Evolutionary conservation across 495 filamentous ascomycete species (phyloP), one percentile per base, ranked within the genome.

Genomic region (Annulohypoxylon maeteangense): DNA sequence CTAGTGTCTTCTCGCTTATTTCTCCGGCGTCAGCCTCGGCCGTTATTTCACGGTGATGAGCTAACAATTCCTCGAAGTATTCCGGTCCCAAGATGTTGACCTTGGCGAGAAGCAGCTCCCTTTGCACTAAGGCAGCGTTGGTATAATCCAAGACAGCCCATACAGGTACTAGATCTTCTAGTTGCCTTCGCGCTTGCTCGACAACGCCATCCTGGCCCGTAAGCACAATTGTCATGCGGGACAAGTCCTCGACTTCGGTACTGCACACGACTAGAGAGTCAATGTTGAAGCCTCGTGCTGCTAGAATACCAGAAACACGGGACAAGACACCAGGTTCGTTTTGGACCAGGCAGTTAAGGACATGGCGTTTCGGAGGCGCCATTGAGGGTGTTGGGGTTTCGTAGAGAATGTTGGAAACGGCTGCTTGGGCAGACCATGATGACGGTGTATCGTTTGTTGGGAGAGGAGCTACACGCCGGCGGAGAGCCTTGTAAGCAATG

Each of bases 101-200:
- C 85, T 99, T 99, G 48, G 95, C 95, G n/a, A 99, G 88, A 20
- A 99, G 86, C 42, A 99, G 83, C 81, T 99, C 95, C 58, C 95
- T 90, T 84, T 99, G 95, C 22, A 99, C 94, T n/a, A 99, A 86
- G 25, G 95, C 93, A 1, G 95, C 89, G 36, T 88, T 85, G 31
- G 94, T 98, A 82, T 99, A 98, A 80, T 99, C 95, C 65, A 99
- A 83, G 14, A 99, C 95, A 31, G 95, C 95, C 95, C 95, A 99
- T 56, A 99, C 95, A 29, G 95, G 95, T 31, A 99, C 95, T 31
- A 99, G 85, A 75, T 99, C 95, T 76, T 98, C 95, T 14, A 99
- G 85, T 84, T 99, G 95, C 60, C 95, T 87, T 42, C 95, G 90
- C 48, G 95, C 95, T 83, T 99, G 95, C 85, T 99, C 95, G 14